phyloP scores from a whole-genome alignment of 805 yeast genomes.

The Wickerhamomyces bisporus region DNA sequence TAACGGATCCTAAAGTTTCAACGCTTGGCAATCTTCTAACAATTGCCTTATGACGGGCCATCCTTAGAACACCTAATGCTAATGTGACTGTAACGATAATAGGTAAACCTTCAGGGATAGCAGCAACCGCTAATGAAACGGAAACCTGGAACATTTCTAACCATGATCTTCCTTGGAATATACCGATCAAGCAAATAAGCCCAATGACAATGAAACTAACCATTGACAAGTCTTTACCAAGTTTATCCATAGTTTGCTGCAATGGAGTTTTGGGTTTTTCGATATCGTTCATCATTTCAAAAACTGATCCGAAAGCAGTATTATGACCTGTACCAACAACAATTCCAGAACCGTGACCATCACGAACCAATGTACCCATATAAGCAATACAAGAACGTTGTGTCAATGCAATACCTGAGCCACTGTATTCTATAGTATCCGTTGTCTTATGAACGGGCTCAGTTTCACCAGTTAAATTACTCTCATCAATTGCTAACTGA shows the following conservation, averaged over 20 bases:
- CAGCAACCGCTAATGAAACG: constrained; percentile 97
- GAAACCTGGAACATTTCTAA: constrained; percentile 97
- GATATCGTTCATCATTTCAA: constrained; percentile 90
- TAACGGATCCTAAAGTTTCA: constrained; percentile 91
- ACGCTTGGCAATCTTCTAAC: constrained; percentile 93
- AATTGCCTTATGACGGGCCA: constrained; percentile 93
- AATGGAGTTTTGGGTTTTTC: constrained; percentile 98
- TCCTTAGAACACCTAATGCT: constrained; percentile 92
- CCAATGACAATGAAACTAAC: constrained; percentile 87
- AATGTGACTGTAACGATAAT: constrained; percentile 96
- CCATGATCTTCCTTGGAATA: constrained; percentile 91
- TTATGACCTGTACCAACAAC: constrained; percentile 86
- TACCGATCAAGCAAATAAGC: constrained; percentile 83
- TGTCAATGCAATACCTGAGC: constrained; percentile 46
- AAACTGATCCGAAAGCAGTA: constrained; percentile 93
- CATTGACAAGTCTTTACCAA: constrained; percentile 85
- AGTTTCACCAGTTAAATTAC: constrained; percentile 93
- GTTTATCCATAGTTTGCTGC: constrained; percentile 90
- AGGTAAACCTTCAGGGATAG: constrained; percentile 98
- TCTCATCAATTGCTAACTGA: constrained; percentile 84
- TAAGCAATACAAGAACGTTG: constrained; percentile 78
- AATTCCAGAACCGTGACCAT: constrained; percentile 91
- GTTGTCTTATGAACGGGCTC: constrained; percentile 71
- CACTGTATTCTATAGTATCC: constrained; percentile 35
- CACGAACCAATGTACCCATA: constrained; percentile 97